Conservation (phyloP, 2,329 filamentous ascomycete genomes). For the Colletotrichum higginsianum region DNA sequence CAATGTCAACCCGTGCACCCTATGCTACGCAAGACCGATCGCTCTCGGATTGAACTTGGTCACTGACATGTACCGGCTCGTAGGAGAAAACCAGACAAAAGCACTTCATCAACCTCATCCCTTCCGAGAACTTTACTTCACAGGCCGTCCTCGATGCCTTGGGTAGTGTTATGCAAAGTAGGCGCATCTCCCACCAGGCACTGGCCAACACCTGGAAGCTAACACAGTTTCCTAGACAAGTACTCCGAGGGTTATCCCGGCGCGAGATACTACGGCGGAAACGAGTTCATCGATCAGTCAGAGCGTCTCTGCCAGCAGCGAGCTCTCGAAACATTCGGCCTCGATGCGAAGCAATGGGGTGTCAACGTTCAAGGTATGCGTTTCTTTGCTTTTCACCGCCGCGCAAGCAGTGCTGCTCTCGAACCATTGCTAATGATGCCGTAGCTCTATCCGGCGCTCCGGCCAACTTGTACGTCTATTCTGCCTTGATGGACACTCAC, state of each 20-base stretch:
- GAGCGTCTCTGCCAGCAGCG: conserved; percentile 92
- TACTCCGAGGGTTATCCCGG: conserved; percentile 99
- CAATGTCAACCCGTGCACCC: neutral
- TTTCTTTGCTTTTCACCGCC: neutral
- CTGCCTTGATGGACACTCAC: conserved; percentile 91
- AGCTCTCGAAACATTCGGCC: conserved; percentile 87
- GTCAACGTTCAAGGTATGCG: conserved; percentile 83
- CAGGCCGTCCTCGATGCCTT: conserved; percentile 92
- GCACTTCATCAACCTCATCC: conserved; percentile 98
- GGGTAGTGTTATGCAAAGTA: conserved; percentile 96
- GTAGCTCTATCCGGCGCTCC: conserved; percentile 81
- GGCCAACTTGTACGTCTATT: conserved; percentile 93
- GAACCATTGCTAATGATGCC: conserved; percentile 35
- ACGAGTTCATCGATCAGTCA: conserved; percentile 94
- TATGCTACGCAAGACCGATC: neutral
- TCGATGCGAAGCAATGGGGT: conserved; percentile 91
- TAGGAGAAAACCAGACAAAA: conserved; percentile 97
- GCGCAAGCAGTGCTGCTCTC: neutral
- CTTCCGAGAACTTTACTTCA: conserved; percentile 96
- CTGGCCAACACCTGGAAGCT: conserved; percentile 42
- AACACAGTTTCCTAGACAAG: conserved; percentile 76
- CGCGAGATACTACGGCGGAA: conserved; percentile 95
- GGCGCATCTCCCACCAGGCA: conserved; percentile 46
- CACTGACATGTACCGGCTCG: conserved; percentile 34
- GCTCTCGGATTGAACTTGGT: neutral